Base-by-base conservation (phyloP, 768 basidiomycete species). In the Dentipellis sp. region DNA sequence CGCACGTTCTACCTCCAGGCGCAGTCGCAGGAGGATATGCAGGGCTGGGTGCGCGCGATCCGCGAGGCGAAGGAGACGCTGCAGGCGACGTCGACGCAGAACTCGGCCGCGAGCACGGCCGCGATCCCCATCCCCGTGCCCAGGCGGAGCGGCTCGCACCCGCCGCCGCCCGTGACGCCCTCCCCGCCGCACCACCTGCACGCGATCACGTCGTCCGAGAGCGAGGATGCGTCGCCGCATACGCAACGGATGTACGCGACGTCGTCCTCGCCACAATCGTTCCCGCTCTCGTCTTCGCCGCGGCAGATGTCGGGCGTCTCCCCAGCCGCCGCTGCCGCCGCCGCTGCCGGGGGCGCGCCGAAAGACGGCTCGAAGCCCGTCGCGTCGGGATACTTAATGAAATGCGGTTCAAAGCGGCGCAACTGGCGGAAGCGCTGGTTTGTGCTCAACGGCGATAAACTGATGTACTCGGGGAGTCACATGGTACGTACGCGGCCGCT, bases 391-490 rank as follows among this genome's bases (percentile, higher is more conserved):
- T 99, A 98, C 69, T 75, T 99, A 59, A 93, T 94, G 89, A 98
- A 98, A 66, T 94, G 92, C 69, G 94, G 92, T 23, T 86, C 86
- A 46, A 92, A 94, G 62, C 81, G 95, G 65, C 86, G 89, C 64
- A 91, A 83, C 62, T 99, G 97, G 97, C 80, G 93, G 56, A 98
- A 99, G 71, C 75, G 97, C 29, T 98, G 94, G 95, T 98, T 99
- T 64, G 84, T 91, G 38, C 74, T 99, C n/a, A 92, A 86, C 39
- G 84, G 84, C 39, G 91, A 93, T 64, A 88, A 84, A 66, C 72
- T 99, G 53, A 73, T 91, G 37, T 99, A 99, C 73, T 86, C 84
- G 10, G 83, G 84, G 50, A 94, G 88, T 67, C 97, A 99, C 73
- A 98, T 98, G 94, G 94, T 95, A 65, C 59, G 85, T 76, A 19